Evolutionary conservation across 2,329 filamentous ascomycete species (phyloP), one percentile per base, ranked within the genome.

Genomic region (Hypoxylon sp.): DNA sequence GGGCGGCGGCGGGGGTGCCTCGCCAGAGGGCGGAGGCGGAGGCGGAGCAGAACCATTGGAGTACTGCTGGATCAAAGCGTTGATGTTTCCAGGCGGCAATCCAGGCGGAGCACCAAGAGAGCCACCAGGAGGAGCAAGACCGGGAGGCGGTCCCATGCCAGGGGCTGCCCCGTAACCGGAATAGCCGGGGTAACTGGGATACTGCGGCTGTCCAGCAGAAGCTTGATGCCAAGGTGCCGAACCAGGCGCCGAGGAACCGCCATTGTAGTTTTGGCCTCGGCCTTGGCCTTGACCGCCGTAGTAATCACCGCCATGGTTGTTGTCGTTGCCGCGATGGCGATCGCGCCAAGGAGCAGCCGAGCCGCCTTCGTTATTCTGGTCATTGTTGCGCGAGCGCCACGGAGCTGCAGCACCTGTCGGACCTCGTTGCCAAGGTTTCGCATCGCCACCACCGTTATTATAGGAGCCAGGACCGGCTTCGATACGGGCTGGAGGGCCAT

Each of bases 351-450:
- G 86, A 63, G 87, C 86, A 52, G 84, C 85, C 47, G 84, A 77
- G 50, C 81, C 78, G 53, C 79, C 78, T 55, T 84, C 81, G 56
- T 79, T 74, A 51, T 82, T 80, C 68, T 82, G 80, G 61, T 87
- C 84, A 48, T 85, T 83, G 76, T 79, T 80, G 68, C 87, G 84
- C 26, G 77, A 79, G 62, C 86, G 84, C 92, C 94, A 97, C 6
- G 93, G 93, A 70, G 93, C 93, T 75, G 92, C 87, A 61, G 90
- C 92, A 60, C 92, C 92, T 28, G 91, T 93, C 17, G 93, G 92
- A 37, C 90, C 92, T 74, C 92, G 89, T 76, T 97, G 91, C 93
- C 93, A 97, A 52, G 94, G 94, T 79, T 92, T 94, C 70, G 87
- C 83, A 70, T 90, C 88, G 28, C 71, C 82, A 60, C 79, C 81